Percentiles rank a stretch among this genome's conserved stretches.
Evolutionary conservation across 441 rosid genomes (phyloP).

Genomic region (Brassica balearica): DNA sequence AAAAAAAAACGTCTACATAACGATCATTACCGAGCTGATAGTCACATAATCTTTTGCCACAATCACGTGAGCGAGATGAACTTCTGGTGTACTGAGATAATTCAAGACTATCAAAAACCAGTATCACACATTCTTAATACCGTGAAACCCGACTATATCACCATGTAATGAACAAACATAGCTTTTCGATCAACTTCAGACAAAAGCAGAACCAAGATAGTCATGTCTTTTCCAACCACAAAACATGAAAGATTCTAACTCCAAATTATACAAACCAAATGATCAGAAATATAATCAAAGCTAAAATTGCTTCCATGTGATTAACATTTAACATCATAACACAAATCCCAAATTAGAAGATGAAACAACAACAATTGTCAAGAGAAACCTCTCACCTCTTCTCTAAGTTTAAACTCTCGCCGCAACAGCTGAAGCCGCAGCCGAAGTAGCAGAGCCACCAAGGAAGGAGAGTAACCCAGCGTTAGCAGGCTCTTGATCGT

Average conservation of each 20-base stretch:
- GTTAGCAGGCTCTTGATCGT: conserved; percentile 68
- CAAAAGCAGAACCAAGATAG: not conserved
- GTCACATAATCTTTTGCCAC: no score
- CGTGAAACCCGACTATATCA: not conserved
- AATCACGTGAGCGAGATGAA: no score
- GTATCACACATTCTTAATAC: not conserved
- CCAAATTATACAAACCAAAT: conserved; percentile 1
- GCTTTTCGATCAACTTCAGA: not conserved
- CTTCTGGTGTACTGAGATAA: no score
- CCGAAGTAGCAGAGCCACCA: conserved; percentile 58
- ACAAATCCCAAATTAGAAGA: conserved; percentile 6
- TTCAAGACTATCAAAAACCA: not conserved
- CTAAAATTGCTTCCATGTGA: not conserved
- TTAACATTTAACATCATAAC: not conserved
- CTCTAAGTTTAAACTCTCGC: conserved; percentile 34
- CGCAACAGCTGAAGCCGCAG: conserved; percentile 58
- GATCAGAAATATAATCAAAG: not conserved
- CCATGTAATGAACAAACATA: not conserved
- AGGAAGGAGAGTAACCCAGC: conserved; percentile 75
- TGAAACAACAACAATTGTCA: not conserved
- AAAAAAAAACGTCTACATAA: no score
- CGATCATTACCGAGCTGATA: no score
- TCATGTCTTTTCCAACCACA: not conserved
- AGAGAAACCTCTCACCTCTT: not conserved
- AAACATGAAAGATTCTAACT: conserved; percentile 4